Base-by-base conservation (phyloP, 1,284 basidiomycete genomes). In the Earliella scabrosa region DNA sequence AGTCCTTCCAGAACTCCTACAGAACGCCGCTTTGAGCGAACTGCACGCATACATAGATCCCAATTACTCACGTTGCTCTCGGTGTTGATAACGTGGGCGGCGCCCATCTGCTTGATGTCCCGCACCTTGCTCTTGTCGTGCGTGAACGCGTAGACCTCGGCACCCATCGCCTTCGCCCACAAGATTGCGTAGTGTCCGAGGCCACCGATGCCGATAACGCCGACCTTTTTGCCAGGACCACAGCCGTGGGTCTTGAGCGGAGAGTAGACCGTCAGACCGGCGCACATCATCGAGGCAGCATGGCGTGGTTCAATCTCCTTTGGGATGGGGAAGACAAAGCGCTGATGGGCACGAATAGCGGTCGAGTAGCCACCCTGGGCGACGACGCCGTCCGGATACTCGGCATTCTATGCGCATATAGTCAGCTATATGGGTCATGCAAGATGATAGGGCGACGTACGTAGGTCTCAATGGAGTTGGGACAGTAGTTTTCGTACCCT, bases 251-350 rank as follows among this genome's bases (percentile, higher is more conserved):
- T 76, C 48, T 81, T 77, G 7, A 91, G 73, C 2, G 88, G 87
- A 0, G 84, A 86, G 74, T 77, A 89, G 38, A 85, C 80, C 6
- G 88, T 90, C 21, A 90, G 70, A 48, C 88, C 88, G 4, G 77
- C 87, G 66, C 87, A 90, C 29, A 86, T 68, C 80, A 83, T 81
- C 5, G 80, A 75, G 0, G 74, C 74, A 13, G 73, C 85, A 56
- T 83, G 71, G 54, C 81, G 80, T 2, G 81, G 78, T 34, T 77
- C 71, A 51, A 91, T 71, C 10, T 66, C 76, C 4, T 88, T 81
- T 0, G 89, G 88, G 48, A 92, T 82, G 13, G 81, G 79, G 73
- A 90, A 89, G 41, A 88, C 86, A 66, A 87, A 91, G 58, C 78
- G 81, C 64, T 88, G 78, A 62, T 88, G 82, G 0, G 82, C 86